A percentile compares a stretch with the other conserved stretches of the same genome.
Evolutionary conservation across 2,329 filamentous ascomycete genomes (phyloP).

Genomic region (Trichothecium sympodiale): DNA sequence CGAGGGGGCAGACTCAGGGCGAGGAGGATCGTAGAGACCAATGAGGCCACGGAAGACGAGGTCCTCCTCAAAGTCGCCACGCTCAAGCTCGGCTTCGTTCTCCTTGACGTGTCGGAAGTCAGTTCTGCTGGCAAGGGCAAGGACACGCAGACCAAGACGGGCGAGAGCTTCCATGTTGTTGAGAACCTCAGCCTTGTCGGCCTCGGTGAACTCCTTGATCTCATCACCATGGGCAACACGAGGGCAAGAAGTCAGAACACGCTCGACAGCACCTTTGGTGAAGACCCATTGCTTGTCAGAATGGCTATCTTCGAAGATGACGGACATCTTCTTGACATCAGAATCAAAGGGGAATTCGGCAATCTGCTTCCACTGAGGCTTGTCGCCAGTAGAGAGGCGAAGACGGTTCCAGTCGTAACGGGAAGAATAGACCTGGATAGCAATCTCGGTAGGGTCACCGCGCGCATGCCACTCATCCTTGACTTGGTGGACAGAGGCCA

Average conservation of each 20-base stretch:
- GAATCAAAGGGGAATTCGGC: slow-evolving; percentile 63
- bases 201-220: slow-evolving; percentile 33
- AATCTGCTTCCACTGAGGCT: slow-evolving; percentile 41
- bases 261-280: slow-evolving; percentile 57
- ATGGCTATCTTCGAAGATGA: slow-evolving; percentile 42
- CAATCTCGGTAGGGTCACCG: slow-evolving; percentile 60
- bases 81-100: slow-evolving; percentile 29
- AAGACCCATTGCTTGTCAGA: slow-evolving; percentile 23
- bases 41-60: slow-evolving; percentile 56
- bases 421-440: slow-evolving; percentile 59
- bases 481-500: slow-evolving; percentile 35
- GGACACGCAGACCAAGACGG: slow-evolving; percentile 52
- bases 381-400: slow-evolving; percentile 35
- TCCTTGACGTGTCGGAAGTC: slow-evolving; percentile 24
- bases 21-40: slow-evolving; percentile 62
- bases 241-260: slow-evolving; percentile 43
- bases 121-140: slow-evolving; percentile 48
- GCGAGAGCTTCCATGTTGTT: slow-evolving; percentile 55
- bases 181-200: slow-evolving; percentile 43
- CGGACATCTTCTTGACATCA: slow-evolving; percentile 64
- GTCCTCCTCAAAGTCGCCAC: slow-evolving; percentile 44
- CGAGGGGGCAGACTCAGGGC: slow-evolving; percentile 51
- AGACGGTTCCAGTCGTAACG: slow-evolving; percentile 52
- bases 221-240: slow-evolving; percentile 20
- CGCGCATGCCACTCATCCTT: slow-evolving; percentile 44